These are phyloP conservation scores for Butyriboletus loyo DNA, from an alignment of 768 basidiomycete species.

Conservation along the genomic window DNA sequence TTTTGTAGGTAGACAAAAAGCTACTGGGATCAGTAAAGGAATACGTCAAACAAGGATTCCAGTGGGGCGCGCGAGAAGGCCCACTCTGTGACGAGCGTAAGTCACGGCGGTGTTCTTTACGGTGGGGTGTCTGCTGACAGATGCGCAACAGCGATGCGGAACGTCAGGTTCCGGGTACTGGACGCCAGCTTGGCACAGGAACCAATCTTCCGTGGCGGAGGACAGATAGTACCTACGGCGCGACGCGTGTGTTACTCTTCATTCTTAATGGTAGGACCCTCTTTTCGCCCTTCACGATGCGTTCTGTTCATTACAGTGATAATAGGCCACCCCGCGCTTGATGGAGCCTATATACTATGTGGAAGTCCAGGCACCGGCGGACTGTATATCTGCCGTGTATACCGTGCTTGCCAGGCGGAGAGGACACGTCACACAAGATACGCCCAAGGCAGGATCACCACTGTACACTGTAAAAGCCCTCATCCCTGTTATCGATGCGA, in stretches of 20 bases:
- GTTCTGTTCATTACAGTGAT: not conserved
- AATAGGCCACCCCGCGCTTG: conserved; percentile 85
- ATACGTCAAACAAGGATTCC: conserved; percentile 98
- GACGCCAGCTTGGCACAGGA: conserved; percentile 92
- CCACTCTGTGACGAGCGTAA: conserved; percentile 97
- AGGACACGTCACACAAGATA: conserved; percentile 99
- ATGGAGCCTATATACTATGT: conserved; percentile 99
- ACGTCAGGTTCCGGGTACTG: conserved; percentile 95
- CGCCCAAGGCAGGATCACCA: conserved; percentile 96
- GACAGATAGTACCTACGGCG: conserved; percentile 98
- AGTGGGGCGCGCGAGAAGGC: conserved; percentile 97
- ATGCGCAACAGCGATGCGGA: conserved; percentile 77
- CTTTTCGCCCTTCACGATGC: conserved; percentile 7
- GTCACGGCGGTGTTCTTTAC: conserved; percentile 34
- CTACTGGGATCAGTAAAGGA: conserved; percentile 85
- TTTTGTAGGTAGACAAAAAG: conserved; percentile 84
- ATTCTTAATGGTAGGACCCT: conserved; percentile 82
- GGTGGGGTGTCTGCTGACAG: not conserved
- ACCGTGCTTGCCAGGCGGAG: conserved; percentile 97
- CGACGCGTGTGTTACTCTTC: conserved; percentile 98
- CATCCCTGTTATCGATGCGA: conserved; percentile 97
- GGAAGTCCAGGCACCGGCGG: conserved; percentile 98
- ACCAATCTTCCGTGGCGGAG: conserved; percentile 96
- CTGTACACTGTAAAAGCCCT: conserved; percentile 97
- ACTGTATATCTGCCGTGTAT: conserved; percentile 98